A percentile compares a stretch with the other conserved stretches of the same genome.
Evolutionary conservation across 1,284 basidiomycete genomes (phyloP).

Genomic region (Malassezia cuniculi): DNA sequence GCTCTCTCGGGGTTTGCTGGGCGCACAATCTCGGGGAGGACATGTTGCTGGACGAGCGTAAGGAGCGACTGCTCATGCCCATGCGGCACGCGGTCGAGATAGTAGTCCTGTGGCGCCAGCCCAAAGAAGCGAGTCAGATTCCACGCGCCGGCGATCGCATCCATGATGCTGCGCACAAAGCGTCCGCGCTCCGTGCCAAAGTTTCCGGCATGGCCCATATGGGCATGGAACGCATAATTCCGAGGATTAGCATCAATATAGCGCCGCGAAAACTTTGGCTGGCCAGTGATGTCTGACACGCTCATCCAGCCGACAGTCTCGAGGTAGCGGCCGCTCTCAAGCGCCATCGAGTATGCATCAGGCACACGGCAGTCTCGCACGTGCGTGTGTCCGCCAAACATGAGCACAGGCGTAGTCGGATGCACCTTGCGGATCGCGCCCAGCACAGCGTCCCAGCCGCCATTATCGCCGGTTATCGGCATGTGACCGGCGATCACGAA

Average conservation of each 20-base stretch:
- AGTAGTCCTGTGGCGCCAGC: slow-evolving; percentile 39
- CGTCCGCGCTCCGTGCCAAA: slow-evolving; percentile 33
- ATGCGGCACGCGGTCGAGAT: slow-evolving; percentile 29
- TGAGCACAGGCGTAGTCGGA: slow-evolving; percentile 30
- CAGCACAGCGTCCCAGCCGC: slow-evolving; percentile 30
- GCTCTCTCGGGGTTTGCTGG: slow-evolving; percentile 22
- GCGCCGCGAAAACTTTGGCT: slow-evolving; percentile 45
- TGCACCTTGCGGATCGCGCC: slow-evolving; percentile 31
- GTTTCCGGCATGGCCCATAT: slow-evolving; percentile 15
- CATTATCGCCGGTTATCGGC: slow-evolving; percentile 29
- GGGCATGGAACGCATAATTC: slow-evolving; percentile 36
- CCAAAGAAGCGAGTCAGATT: slow-evolving; percentile 34
- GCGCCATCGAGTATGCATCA: slow-evolving; percentile 29
- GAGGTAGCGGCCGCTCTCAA: slow-evolving; percentile 39
- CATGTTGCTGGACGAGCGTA: slow-evolving; percentile 24
- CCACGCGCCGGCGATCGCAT: slow-evolving; percentile 31
- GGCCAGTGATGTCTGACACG: slow-evolving; percentile 19
- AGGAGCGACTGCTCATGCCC: slow-evolving; percentile 27
- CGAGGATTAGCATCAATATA: slow-evolving; percentile 49
- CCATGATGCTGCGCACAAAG: slow-evolving; percentile 30
- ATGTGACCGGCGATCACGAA: slow-evolving; percentile 42
- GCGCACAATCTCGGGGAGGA: slow-evolving; percentile 38
- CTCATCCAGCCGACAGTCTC: slow-evolving; percentile 27
- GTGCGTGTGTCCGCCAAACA: slow-evolving; percentile 41
- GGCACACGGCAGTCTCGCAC: slow-evolving; percentile 37